A percentile compares a stretch with the other conserved stretches of the same genome.
phyloP scores from a whole-genome alignment of 495 filamentous ascomycete genomes.

The Echria macrotheca region DNA sequence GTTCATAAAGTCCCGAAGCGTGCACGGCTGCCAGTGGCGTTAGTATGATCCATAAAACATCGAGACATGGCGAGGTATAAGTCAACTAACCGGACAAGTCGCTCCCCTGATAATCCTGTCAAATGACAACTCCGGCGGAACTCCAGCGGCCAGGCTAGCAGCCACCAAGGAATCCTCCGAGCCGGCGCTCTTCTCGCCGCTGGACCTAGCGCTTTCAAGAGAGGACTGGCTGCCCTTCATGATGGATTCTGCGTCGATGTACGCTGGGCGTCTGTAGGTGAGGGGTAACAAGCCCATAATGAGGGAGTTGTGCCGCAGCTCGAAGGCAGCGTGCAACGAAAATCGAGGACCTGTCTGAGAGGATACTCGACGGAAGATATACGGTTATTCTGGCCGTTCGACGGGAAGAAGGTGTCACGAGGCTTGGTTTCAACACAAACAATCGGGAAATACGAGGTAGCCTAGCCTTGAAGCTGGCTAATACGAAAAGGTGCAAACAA shows the following conservation, averaged over 20 bases:
- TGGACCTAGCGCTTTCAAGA: slow-evolving; percentile 10
- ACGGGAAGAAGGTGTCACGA: no score
- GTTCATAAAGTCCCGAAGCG: slow-evolving; percentile 72
- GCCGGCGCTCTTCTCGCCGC: slow-evolving; percentile 12
- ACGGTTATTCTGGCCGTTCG: no score
- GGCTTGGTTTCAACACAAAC: no score
- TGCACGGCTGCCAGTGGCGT: slow-evolving; percentile 55
- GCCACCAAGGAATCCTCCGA: slow-evolving; percentile 25
- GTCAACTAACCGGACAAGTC: slow-evolving; percentile 63
- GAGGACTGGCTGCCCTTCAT: slow-evolving; percentile 24
- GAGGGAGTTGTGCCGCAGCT: no score
- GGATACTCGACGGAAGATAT: no score
- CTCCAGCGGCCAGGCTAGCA: slow-evolving; percentile 32
- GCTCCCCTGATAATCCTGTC: slow-evolving; percentile 66
- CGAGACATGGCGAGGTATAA: not conserved
- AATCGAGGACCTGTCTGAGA: no score
- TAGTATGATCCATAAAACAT: not conserved
- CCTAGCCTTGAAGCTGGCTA: no score
- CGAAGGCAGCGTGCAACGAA: no score
- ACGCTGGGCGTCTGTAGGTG: slow-evolving; percentile 33
- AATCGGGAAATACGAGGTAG: no score
- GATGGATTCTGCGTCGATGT: slow-evolving; percentile 22
- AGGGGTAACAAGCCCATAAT: slow-evolving; percentile 30
- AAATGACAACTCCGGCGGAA: slow-evolving; percentile 64
- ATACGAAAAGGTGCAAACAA: no score